phyloP scores from a whole-genome alignment of 192 early-diverging fungal species.

The Backusella mclennaniae region DNA sequence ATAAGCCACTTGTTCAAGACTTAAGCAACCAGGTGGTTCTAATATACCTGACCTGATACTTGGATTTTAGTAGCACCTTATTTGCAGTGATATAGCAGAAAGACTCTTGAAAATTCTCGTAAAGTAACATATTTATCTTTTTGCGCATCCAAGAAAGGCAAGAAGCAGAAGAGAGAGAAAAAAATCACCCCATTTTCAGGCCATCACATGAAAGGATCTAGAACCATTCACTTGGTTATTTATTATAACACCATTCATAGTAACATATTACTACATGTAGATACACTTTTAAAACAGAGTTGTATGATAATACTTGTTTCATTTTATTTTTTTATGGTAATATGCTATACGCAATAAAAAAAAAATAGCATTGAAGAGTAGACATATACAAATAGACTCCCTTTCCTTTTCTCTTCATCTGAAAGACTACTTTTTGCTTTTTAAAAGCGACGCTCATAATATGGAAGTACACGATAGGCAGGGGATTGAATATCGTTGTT shows the following conservation, averaged over 20 bases:
- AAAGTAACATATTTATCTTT: too few relatives aligned
- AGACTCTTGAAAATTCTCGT: too few relatives aligned
- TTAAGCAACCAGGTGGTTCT: too few relatives aligned
- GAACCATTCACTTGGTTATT: neutral
- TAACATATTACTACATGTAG: neutral
- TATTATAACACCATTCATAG: neutral
- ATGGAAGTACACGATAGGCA: neutral
- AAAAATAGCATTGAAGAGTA: neutral
- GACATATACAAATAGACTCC: neutral
- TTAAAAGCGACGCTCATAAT: neutral
- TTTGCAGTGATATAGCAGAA: too few relatives aligned
- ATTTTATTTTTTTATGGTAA: neutral
- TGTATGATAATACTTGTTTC: neutral
- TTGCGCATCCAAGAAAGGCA: too few relatives aligned
- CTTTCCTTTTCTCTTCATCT: neutral
- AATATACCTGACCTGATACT: too few relatives aligned
- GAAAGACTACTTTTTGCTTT: neutral
- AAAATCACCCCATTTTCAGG: neutral
- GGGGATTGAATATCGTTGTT: neutral
- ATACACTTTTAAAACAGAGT: neutral
- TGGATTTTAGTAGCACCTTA: too few relatives aligned
- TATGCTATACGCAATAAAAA: neutral
- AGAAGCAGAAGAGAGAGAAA: neutral
- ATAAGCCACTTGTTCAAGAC: too few relatives aligned
- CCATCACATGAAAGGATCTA: neutral